Evolutionary conservation across 169 alveolate genomes (phyloP).

Genomic region (Plasmodium cynomolgi): DNA sequence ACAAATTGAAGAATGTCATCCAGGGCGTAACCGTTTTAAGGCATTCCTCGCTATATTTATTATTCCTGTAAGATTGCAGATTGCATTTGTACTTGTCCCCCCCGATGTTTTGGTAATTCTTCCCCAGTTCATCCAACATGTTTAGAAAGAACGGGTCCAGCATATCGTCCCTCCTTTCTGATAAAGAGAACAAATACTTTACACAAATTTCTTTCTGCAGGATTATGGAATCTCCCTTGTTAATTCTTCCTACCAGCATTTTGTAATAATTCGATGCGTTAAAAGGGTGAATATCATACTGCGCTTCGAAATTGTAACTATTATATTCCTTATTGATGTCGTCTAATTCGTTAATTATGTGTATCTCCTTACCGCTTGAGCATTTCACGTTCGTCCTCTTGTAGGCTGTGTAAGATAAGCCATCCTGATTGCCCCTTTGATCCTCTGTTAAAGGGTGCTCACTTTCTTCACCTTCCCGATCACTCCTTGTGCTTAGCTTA

Average conservation of each 20-base stretch:
- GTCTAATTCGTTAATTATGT: slow-evolving; percentile 17
- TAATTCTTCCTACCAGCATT: slow-evolving; percentile 78
- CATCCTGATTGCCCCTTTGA: not conserved
- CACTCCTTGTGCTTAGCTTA: not conserved
- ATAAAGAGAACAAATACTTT: slow-evolving; percentile 85
- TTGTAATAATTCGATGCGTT: slow-evolving; percentile 81
- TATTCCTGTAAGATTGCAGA: slow-evolving; percentile 76
- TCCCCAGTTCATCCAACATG: slow-evolving; percentile 79
- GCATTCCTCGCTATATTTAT: slow-evolving; percentile 80
- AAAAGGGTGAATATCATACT: slow-evolving; percentile 69
- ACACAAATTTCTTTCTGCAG: slow-evolving; percentile 84
- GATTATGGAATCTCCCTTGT: slow-evolving; percentile 78
- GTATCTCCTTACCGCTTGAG: not conserved
- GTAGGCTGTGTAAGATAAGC: not conserved
- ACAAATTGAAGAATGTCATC: slow-evolving; percentile 85
- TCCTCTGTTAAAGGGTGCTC: slow-evolving; percentile 75
- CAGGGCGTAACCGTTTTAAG: slow-evolving; percentile 81
- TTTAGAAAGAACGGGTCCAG: slow-evolving; percentile 78
- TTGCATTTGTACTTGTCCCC: slow-evolving; percentile 75
- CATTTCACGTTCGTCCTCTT: slow-evolving; percentile 12
- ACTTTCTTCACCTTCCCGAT: not conserved
- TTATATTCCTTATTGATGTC: slow-evolving; percentile 53
- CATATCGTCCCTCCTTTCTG: slow-evolving; percentile 29
- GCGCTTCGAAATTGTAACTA: slow-evolving; percentile 10
- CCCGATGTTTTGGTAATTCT: slow-evolving; percentile 75